Conservation (phyloP, 805 yeast species). For the Candida broadrunensis region DNA sequence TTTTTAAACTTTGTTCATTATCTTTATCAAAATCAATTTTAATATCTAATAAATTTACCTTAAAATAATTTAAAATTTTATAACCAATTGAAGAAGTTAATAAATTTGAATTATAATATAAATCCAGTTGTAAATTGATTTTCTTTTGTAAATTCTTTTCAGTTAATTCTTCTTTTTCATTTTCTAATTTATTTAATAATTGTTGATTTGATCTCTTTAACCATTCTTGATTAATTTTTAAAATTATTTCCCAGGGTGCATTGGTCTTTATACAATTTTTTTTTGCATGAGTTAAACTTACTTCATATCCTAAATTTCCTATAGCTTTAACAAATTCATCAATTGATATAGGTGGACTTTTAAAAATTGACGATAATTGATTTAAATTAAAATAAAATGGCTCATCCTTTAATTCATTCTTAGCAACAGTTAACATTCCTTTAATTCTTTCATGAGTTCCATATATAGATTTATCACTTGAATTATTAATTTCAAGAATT, state of each 20-base stretch:
- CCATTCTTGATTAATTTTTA: conserved; percentile 73
- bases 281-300: conserved; percentile 86
- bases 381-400: conserved; percentile 87
- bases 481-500: conserved; percentile 53
- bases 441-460: conserved; percentile 80
- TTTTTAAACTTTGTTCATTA: conserved; percentile 54
- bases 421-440: conserved; percentile 90
- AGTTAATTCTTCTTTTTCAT: conserved; percentile 5
- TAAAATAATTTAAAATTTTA: conserved; percentile 45
- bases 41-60: conserved; percentile 15
- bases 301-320: conserved; percentile 78
- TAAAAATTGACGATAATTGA: conserved; percentile 68
- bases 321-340: conserved; percentile 71
- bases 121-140: conserved; percentile 21
- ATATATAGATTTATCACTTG: conserved; percentile 55
- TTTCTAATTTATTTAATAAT: conserved; percentile 18
- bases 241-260: conserved; percentile 79
- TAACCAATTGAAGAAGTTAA: conserved; percentile 45
- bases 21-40: conserved; percentile 54
- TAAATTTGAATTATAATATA: conserved; percentile 42
- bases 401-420: conserved; percentile 51
- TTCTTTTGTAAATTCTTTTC: conserved; percentile 11
- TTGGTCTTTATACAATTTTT: conserved; percentile 84
- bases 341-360: conserved; percentile 81
- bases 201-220: conserved; percentile 27